These are phyloP conservation scores for Metschnikowia orientalis DNA, from an alignment of 805 yeast genomes.

Conservation along the genomic window DNA sequence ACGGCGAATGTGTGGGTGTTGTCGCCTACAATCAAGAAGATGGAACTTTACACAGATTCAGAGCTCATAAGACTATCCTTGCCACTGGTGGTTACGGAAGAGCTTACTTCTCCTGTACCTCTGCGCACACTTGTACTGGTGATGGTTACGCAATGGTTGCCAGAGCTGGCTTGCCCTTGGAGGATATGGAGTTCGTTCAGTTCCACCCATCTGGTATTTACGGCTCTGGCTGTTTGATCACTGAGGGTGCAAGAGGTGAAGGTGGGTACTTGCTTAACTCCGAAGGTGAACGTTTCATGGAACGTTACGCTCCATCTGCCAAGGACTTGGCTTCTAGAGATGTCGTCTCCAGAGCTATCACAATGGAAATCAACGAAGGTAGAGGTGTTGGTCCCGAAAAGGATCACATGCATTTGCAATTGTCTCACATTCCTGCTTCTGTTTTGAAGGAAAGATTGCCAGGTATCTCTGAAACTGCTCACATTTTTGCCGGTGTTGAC, in stretches of 20 bases:
- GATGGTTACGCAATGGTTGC: conserved; percentile 98
- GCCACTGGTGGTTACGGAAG: conserved; percentile 99
- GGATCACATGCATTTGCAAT: conserved; percentile 93
- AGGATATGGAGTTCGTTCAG: conserved; percentile 96
- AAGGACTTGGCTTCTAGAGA: conserved; percentile 98
- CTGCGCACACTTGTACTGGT: conserved; percentile 99
- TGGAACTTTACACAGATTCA: conserved; percentile 96
- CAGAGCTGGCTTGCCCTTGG: conserved; percentile 96
- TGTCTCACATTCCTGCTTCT: conserved; percentile 87
- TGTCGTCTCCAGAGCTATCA: conserved; percentile 96
- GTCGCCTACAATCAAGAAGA: conserved; percentile 98
- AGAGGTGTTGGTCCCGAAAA: conserved; percentile 97
- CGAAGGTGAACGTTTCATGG: conserved; percentile 99
- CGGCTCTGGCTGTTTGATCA: conserved; percentile 97
- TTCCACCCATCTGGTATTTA: conserved; percentile 99
- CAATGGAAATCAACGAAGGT: conserved; percentile 97
- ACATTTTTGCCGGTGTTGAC: conserved; percentile 98
- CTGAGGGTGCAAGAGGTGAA: conserved; percentile 99
- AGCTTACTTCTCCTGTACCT: conserved; percentile 97
- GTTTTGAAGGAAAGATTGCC: conserved; percentile 95
- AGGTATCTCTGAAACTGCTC: conserved; percentile 98
- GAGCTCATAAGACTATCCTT: conserved; percentile 91
- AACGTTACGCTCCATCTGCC: conserved; percentile 97
- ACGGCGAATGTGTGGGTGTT: conserved; percentile 95
- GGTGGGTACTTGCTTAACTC: conserved; percentile 96